Evolutionary conservation across 2,329 filamentous ascomycete genomes (phyloP).

Genomic region (Pezicula carpinea): DNA sequence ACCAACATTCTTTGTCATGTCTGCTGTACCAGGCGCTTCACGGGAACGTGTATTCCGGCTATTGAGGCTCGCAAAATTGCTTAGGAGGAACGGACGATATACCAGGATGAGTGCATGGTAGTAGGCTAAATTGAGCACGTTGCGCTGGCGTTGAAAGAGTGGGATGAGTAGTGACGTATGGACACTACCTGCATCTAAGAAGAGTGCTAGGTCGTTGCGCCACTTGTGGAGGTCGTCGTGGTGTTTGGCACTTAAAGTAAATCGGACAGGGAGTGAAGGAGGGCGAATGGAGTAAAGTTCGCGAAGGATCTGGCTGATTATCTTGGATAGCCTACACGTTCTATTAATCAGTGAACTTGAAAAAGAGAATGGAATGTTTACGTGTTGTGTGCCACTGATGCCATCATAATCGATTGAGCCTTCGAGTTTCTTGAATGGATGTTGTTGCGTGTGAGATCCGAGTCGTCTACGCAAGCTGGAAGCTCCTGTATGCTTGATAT

Average conservation of each 20-base stretch:
- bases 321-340: slow-evolving; percentile 32
- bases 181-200: slow-evolving; percentile 37
- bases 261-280: slow-evolving; percentile 23
- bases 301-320: slow-evolving; percentile 38
- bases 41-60: slow-evolving; percentile 5
- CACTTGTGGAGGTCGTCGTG: slow-evolving; percentile 38
- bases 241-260: slow-evolving; percentile 36
- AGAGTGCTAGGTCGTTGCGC: slow-evolving; percentile 39
- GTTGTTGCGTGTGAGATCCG: slow-evolving; percentile 33
- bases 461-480: slow-evolving; percentile 50
- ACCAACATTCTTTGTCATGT: slow-evolving; percentile 24
- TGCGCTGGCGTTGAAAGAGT: slow-evolving; percentile 40
- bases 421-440: slow-evolving; percentile 18
- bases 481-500: slow-evolving; percentile 32
- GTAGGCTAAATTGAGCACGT: slow-evolving; percentile 31
- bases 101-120: slow-evolving; percentile 30
- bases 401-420: slow-evolving; percentile 37
- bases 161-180: slow-evolving; percentile 40
- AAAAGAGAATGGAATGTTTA: slow-evolving; percentile 7
- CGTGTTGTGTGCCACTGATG: slow-evolving; percentile 39
- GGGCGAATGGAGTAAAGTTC: slow-evolving; percentile 38
- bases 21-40: slow-evolving; percentile 4
- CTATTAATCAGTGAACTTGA: neutral
- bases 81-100: slow-evolving; percentile 29
- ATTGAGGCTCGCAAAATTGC: slow-evolving; percentile 24